phyloP scores from a whole-genome alignment of 164 flowering plant genomes.

The Pachysandra terminalis region DNA sequence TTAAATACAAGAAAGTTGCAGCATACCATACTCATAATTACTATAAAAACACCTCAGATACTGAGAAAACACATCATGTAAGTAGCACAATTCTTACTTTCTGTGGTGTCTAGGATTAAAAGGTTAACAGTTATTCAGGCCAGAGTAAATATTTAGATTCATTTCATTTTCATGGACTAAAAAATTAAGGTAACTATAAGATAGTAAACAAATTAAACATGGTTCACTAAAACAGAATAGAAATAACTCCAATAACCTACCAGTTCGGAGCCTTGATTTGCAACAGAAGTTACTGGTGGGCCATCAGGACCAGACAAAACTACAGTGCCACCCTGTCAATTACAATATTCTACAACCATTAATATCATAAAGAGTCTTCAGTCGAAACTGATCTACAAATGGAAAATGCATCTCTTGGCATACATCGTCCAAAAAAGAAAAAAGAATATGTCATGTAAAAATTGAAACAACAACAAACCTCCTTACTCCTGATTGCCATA shows the following conservation, averaged over 20 bases:
- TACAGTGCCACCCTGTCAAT: conserved; percentile 82
- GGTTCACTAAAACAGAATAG: too few relatives aligned
- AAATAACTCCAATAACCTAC: conserved; percentile 49
- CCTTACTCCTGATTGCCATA: conserved; percentile 99
- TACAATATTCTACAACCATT: conserved; percentile 17
- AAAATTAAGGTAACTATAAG: too few relatives aligned
- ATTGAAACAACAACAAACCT: conserved; percentile 45
- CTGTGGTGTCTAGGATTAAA: too few relatives aligned
- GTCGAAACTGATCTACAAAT: background rate
- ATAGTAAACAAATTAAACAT: too few relatives aligned
- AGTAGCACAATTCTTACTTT: too few relatives aligned
- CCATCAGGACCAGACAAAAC: conserved; percentile 96
- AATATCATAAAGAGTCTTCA: background rate
- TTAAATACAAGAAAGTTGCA: too few relatives aligned
- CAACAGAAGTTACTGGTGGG: conserved; percentile 82
- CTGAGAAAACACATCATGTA: too few relatives aligned
- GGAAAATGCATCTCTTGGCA: background rate
- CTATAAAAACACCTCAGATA: too few relatives aligned
- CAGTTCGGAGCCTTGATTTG: conserved; percentile 89
- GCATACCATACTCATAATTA: too few relatives aligned
- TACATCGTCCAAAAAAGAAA: background rate
- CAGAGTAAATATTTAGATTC: too few relatives aligned
- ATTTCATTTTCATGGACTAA: too few relatives aligned
- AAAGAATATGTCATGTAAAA: background rate
- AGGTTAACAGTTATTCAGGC: too few relatives aligned